Evolutionary conservation across 2,329 filamentous ascomycete genomes (phyloP).

Genomic region (Fusarium compactum): DNA sequence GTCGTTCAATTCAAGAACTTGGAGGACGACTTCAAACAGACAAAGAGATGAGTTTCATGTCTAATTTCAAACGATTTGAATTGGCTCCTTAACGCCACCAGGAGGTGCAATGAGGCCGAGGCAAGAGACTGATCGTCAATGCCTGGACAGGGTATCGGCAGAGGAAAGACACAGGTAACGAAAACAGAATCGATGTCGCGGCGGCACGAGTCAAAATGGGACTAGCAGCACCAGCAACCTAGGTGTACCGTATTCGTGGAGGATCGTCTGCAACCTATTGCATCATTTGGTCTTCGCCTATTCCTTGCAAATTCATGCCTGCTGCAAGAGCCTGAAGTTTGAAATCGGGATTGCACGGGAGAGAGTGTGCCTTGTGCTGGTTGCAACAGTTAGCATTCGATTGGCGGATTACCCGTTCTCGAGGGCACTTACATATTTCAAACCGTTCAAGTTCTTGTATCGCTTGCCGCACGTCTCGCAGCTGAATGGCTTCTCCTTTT

Average conservation of each 20-base stretch:
- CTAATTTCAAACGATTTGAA: constrained; percentile 12
- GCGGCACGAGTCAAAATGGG: constrained; percentile 27
- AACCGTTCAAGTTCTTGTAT: constrained; percentile 98
- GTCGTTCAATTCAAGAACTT: not conserved
- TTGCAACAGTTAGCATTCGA: constrained; percentile 49
- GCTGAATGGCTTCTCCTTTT: constrained; percentile 99
- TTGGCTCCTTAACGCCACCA: constrained; percentile 37
- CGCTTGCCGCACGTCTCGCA: constrained; percentile 97
- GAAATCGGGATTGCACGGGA: constrained; percentile 88
- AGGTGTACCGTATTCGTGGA: not conserved
- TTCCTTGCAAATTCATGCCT: constrained; percentile 57
- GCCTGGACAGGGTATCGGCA: constrained; percentile 36
- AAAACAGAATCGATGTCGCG: constrained; percentile 29
- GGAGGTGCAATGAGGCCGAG: constrained; percentile 35
- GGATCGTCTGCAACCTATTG: constrained; percentile 41
- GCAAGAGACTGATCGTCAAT: constrained; percentile 6
- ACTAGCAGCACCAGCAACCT: constrained; percentile 1
- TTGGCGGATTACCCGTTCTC: not conserved
- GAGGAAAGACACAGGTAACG: constrained; percentile 29
- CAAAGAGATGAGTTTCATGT: not conserved
- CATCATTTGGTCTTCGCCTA: constrained; percentile 60
- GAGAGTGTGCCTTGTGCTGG: constrained; percentile 83
- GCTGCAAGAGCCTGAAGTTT: constrained; percentile 61
- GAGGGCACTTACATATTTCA: constrained; percentile 81
- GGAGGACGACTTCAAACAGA: constrained; percentile 1